These are phyloP conservation scores for Globomyces sp. DNA, from an alignment of 371 early-diverging fungal species.

Conservation along the genomic window DNA sequence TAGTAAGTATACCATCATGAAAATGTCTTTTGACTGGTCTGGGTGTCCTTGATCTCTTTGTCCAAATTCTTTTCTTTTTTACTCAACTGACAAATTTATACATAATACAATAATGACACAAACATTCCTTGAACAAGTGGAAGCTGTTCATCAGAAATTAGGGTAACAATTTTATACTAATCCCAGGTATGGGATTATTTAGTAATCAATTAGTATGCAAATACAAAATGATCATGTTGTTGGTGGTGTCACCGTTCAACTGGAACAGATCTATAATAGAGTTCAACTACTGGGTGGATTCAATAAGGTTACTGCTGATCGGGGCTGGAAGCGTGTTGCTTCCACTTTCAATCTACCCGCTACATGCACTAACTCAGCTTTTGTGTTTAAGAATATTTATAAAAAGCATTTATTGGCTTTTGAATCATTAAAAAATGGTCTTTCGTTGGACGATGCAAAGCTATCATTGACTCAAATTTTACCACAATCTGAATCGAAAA, in stretches of 20 bases:
- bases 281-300: slow-evolving; percentile 74
- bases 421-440: not conserved
- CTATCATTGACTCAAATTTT: too few relatives aligned
- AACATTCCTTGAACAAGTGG: too few relatives aligned
- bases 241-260: slow-evolving; percentile 75
- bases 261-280: slow-evolving; percentile 66
- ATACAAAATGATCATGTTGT: slow-evolving; percentile 75
- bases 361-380: slow-evolving; percentile 84
- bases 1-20: too few relatives aligned
- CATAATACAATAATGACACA: too few relatives aligned
- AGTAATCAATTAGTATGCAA: slow-evolving; percentile 2
- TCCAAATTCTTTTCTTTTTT: too few relatives aligned
- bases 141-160: not conserved
- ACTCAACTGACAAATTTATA: too few relatives aligned
- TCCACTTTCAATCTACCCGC: slow-evolving; percentile 76
- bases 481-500: too few relatives aligned
- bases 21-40: too few relatives aligned
- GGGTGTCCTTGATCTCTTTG: too few relatives aligned
- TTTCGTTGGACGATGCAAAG: not conserved
- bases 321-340: slow-evolving; percentile 77
- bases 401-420: slow-evolving; percentile 55
- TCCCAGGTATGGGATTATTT: not conserved
- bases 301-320: slow-evolving; percentile 72
- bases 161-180: not conserved
- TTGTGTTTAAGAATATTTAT: slow-evolving; percentile 74